Percentiles rank a stretch among this genome's conserved stretches.
Conservation (phyloP, 2,329 filamentous ascomycete species). For the Sporothrix sp. region DNA sequence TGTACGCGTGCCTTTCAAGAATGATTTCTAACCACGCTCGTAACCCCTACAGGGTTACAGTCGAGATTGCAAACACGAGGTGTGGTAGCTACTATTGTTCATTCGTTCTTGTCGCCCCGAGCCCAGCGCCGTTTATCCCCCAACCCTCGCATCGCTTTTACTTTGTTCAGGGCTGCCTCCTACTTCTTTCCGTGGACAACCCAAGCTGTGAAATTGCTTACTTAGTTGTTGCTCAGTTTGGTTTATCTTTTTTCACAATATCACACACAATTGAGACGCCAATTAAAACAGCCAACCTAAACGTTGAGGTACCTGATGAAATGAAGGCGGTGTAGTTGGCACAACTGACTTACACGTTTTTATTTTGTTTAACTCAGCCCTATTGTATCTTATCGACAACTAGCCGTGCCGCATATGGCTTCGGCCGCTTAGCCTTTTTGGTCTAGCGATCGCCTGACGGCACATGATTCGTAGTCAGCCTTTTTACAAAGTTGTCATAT, state of each 20-base stretch:
- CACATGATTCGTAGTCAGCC: background rate
- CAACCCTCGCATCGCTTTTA: no score
- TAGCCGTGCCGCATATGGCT: conserved; percentile 2
- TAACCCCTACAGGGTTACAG: no score
- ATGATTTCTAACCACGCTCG: no score
- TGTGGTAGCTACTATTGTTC: no score
- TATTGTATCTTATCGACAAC: conserved; percentile 3
- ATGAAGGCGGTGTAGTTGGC: conserved; percentile 8
- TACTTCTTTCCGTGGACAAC: background rate
- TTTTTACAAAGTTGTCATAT: background rate
- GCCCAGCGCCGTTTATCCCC: no score
- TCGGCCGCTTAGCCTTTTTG: conserved; percentile 5
- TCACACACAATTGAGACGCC: background rate
- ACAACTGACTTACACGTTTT: conserved; percentile 5
- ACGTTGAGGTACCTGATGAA: no score
- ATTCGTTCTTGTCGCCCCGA: no score
- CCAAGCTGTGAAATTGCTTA: background rate
- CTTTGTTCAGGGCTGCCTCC: background rate
- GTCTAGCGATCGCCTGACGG: background rate
- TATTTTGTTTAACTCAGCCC: background rate
- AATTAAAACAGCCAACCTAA: no score
- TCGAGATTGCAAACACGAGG: no score
- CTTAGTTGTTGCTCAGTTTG: background rate
- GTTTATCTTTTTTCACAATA: background rate
- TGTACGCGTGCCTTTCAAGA: no score